Base-by-base conservation (phyloP, 139 green algal genomes). In the Chlorella sp. region DNA sequence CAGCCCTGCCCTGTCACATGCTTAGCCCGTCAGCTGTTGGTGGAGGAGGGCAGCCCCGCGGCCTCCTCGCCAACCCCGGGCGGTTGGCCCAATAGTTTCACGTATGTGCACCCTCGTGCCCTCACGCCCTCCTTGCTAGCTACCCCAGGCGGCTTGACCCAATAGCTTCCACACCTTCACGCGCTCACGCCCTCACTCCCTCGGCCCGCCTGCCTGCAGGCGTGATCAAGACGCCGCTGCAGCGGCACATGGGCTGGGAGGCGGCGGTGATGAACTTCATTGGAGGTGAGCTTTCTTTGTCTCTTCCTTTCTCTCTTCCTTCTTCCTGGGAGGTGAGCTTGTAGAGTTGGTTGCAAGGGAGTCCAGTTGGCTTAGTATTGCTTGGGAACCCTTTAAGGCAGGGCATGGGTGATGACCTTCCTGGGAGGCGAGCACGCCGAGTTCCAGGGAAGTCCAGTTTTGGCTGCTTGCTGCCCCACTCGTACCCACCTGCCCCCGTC, bases 211-310 rank as follows among this genome's bases (percentile, higher is more conserved):
- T 43, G n/a, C n/a, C n/a, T 11, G 48, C 75, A 81, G 75, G 75
- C 34, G 54, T 82, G 36, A 82, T 82, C 54, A 82, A 82, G 54
- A 82, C 76, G 43, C 56, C 56, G 43, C 54, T 82, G 54, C 54
- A 70, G 54, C 54, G 76, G 6, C 76, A 82, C 76, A 82, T 69
- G 76, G 76, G 76, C 51, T 82, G 46, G 36, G 41, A 58, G 2
- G 76, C 76, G 54, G 24, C 19, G 8, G 9, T 82, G 1, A 11
- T 82, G 17, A 82, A 82, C 54, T 36, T 70, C 22, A 19, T 82
- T 0, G 76, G 36, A 14, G 76, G 51, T 82, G 43, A 20, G 72
- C 30, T 8, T 13, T 24, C 41, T 14, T 3, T 65, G 56, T 24
- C 30, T 28, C 16, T 28, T 24, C 28, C 11, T 65, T 65, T 28